Base-by-base conservation (phyloP, 306 rosid species). In the Fragaria ananassa region DNA sequence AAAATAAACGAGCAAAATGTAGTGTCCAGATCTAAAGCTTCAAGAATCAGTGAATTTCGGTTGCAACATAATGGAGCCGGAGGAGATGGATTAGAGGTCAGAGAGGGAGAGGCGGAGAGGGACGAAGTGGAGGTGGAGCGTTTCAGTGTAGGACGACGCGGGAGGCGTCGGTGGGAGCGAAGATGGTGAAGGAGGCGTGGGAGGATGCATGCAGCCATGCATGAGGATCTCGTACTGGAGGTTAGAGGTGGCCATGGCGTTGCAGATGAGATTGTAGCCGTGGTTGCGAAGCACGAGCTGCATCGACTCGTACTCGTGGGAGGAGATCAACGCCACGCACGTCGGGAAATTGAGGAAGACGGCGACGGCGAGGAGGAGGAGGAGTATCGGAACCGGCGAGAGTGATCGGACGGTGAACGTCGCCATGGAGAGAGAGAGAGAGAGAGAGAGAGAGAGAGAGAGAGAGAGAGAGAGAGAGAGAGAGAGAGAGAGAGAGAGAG, bases 141-240 rank as follows among this genome's bases (percentile, higher is more conserved):
- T 25, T 25, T 25, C 27, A 1, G 27, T 25, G 27, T 25, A 25
- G 27, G 27, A 25, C 85, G 45, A 85, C 88, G 45, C 88, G 90
- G 1, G 93, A 85, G 39, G 91, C 76, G 49, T 88, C 91, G n/a
- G 86, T 81, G 15, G 96, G 93, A 0, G 93, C 91, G 83, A 91
- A 91, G 77, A 88, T 62, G 47, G 91, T 87, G 86, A 83, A 87
- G 67, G 88, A 77, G 27, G 76, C 27, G 72, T 53, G 7, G 66
- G 14, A 17, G 85, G 50, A 23, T 83, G 70, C 25, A n/a, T n/a
- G n/a, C n/a, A n/a, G n/a, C n/a, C n/a, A n/a, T n/a, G n/a, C n/a
- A 82, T 17, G 74, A 83, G 83, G 9, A 83, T 78, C 7, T 75
- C 60, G 91, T 88, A 29, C 34, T 29, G 0, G 34, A 29, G 34